Base-by-base conservation (phyloP, 169 alveolate species). In the Plasmodium gallinaceum region DNA sequence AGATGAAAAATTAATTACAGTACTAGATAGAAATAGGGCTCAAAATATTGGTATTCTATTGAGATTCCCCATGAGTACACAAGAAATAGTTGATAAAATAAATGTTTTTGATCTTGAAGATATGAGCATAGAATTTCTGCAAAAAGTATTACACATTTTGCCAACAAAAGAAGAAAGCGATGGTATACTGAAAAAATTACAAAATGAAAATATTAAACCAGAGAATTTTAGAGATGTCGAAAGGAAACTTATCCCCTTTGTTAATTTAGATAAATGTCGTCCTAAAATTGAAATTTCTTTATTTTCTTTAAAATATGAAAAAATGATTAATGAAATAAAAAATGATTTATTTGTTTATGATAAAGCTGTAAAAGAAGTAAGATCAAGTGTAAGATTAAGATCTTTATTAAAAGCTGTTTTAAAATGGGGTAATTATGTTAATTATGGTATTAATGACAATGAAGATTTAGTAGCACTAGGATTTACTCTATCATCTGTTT, bases 341-440 rank as follows among this genome's bases (percentile, higher is more conserved):
- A 74, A 73, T 26, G 95, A 94, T 78, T 69, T 94, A 61, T 80
- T 68, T 68, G 69, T 60, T 10, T 91, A 74, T 88, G 80, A 91
- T 20, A 26, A 69, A 48, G 95, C 96, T 24, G 88, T 78, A 20
- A 68, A 93, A 54, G 94, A 94, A 88, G 91, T 91, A 45, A 24
- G 88, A 73, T 85, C 71, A 37, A 94, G 92, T 72, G 39, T 74
- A 57, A 65, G 88, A 32, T 78, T 94, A 58, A 94, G 96, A 62
- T 86, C 92, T 20, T 52, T 94, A 18, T 68, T 94, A 74, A 88
- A 90, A 16, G 95, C 92, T 4, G 93, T 94, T 12, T 76, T 94
- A 58, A 94, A 93, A 89, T 94, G 93, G 87, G 96, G 96, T 18
- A 94, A 94, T 88, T 94, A 91, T 75, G 95, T 94, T 26, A 94